Conservation (phyloP, 257 asterid species). For the Haberlea rhodopensis region DNA sequence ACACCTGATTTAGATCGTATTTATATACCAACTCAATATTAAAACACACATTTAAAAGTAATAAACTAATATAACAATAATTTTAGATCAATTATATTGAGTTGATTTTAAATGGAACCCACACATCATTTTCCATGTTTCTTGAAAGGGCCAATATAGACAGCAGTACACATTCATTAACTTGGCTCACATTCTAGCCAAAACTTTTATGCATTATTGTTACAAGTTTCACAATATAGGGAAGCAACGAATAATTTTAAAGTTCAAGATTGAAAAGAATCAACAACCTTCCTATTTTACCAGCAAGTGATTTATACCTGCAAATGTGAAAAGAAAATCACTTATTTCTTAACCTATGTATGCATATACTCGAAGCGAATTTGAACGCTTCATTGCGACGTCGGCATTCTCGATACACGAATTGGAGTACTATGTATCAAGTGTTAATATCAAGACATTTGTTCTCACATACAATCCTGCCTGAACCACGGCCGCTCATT, state of each 20-base stretch:
- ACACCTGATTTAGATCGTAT: too few species aligned
- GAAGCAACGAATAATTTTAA: constrained; percentile 29
- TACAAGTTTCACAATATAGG: constrained; percentile 29
- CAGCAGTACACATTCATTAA: constrained; percentile 24
- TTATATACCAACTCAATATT: too few species aligned
- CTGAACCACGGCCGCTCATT: constrained; percentile 77
- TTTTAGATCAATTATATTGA: too few species aligned
- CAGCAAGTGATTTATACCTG: constrained; percentile 29
- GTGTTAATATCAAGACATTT: constrained; percentile 56
- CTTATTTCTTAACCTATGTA: constrained; percentile 39
- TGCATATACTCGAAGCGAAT: constrained; percentile 28
- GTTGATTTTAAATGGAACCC: too few species aligned
- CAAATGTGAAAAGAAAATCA: constrained; percentile 42
- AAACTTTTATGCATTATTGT: constrained; percentile 20
- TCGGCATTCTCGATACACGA: constrained; percentile 21
- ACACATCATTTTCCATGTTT: background rate
- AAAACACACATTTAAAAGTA: too few species aligned
- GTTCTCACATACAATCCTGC: constrained; percentile 54
- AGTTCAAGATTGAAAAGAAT: constrained; percentile 36
- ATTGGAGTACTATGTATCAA: constrained; percentile 33
- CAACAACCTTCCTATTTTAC: constrained; percentile 23
- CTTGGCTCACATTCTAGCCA: constrained; percentile 20
- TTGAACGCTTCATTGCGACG: constrained; percentile 10
- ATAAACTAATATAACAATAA: too few species aligned
- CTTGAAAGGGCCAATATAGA: constrained; percentile 5